These are phyloP conservation scores for Thraustochytrium striatum DNA, from an alignment of 352 stramenopile genomes.

Conservation along the genomic window DNA sequence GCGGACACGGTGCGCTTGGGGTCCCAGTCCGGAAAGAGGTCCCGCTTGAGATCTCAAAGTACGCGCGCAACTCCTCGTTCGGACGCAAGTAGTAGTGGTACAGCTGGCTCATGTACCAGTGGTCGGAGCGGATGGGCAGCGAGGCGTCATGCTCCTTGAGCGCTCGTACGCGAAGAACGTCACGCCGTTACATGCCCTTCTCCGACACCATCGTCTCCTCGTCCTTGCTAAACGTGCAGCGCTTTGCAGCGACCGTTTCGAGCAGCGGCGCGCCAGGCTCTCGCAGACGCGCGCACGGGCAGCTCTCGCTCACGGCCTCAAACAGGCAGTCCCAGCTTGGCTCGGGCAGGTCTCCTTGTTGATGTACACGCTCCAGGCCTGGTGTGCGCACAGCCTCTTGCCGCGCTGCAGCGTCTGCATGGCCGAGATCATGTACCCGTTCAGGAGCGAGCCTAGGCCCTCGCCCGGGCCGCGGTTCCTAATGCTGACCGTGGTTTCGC, in stretches of 20 bases:
- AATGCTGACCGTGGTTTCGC: slow-evolving; percentile 13
- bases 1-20: too few relatives aligned
- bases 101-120: slow-evolving; percentile 38
- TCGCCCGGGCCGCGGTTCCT: slow-evolving; percentile 28
- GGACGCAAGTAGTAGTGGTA: slow-evolving; percentile 26
- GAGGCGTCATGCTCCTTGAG: neutral
- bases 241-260: neutral
- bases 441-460: slow-evolving; percentile 31
- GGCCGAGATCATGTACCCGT: slow-evolving; percentile 27
- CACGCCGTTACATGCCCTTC: too few relatives aligned
- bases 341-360: neutral
- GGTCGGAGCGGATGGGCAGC: slow-evolving; percentile 17
- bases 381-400: slow-evolving; percentile 17
- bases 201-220: too few relatives aligned
- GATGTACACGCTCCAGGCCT: slow-evolving; percentile 1
- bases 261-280: neutral
- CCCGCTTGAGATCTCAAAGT: too few relatives aligned
- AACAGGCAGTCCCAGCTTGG: slow-evolving; percentile 32
- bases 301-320: neutral
- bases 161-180: too few relatives aligned
- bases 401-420: neutral
- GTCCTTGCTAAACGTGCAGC: too few relatives aligned
- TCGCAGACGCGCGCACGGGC: slow-evolving; percentile 5
- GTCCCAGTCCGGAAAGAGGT: too few relatives aligned
- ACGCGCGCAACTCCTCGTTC: neutral